These are phyloP conservation scores for Pseudopyricularia cyperi DNA, from an alignment of 2,329 filamentous ascomycete genomes.

Conservation along the genomic window DNA sequence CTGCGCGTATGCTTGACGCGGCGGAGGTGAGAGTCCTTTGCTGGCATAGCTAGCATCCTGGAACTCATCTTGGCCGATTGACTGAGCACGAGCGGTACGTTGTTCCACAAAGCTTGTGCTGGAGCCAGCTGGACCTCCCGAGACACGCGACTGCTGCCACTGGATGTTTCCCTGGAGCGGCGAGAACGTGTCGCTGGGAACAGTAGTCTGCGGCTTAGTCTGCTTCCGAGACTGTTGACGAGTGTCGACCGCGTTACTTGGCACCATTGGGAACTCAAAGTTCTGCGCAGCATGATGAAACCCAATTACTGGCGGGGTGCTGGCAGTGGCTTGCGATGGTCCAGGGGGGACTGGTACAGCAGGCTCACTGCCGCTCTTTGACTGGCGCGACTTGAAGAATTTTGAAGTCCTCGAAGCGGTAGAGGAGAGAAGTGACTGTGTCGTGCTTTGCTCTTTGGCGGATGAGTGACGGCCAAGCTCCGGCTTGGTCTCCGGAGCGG, in stretches of 20 bases:
- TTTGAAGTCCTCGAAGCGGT: constrained; percentile 7
- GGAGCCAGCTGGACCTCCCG: background rate
- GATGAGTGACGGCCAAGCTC: background rate
- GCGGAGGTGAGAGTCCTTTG: background rate
- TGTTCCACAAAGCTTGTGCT: background rate
- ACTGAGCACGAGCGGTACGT: background rate
- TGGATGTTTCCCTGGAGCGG: background rate
- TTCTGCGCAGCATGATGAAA: constrained; percentile 5
- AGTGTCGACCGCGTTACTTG: constrained; percentile 6
- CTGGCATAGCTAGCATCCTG: background rate
- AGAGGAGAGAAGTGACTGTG: background rate
- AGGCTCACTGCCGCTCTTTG: constrained; percentile 5
- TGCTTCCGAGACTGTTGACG: background rate
- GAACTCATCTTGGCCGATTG: background rate
- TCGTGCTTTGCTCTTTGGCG: constrained; percentile 4
- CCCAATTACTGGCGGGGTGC: constrained; percentile 4
- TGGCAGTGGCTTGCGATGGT: background rate
- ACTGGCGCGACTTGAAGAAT: constrained; percentile 5
- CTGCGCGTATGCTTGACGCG: background rate
- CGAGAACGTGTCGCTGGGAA: background rate
- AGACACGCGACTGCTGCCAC: background rate
- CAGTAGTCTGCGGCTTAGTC: background rate
- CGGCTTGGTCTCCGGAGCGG: background rate
- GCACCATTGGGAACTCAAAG: background rate
- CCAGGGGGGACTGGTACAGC: background rate